phyloP scores from a whole-genome alignment of 129 eudicot species.

The Lactuca sativa region DNA sequence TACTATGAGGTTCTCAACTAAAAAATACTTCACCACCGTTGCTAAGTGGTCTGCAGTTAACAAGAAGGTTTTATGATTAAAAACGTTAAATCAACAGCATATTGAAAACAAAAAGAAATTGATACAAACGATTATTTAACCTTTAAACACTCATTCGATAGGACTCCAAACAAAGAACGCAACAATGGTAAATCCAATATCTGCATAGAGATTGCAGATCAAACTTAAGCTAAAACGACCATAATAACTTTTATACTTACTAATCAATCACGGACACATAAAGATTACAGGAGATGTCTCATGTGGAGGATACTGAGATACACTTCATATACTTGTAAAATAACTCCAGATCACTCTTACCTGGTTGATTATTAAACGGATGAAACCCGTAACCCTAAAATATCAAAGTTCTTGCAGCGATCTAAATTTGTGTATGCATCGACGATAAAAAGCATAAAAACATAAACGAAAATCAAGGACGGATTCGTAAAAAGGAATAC shows the following conservation, averaged over 20 bases:
- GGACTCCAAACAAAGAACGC: background rate
- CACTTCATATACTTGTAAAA: background rate
- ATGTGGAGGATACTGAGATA: background rate
- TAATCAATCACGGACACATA: conserved; percentile 6
- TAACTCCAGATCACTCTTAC: background rate
- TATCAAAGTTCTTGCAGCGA: background rate
- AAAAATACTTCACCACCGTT: background rate
- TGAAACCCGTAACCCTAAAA: conserved; percentile 14
- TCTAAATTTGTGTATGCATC: background rate
- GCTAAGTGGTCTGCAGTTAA: too few species aligned
- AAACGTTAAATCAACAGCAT: background rate
- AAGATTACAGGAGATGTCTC: background rate
- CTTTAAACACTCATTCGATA: background rate
- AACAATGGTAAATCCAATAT: conserved; percentile 3
- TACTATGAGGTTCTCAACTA: too few species aligned
- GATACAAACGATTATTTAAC: background rate
- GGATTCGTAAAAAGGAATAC: background rate
- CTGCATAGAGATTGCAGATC: conserved; percentile 1
- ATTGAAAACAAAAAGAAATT: background rate
- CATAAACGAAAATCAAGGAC: background rate
- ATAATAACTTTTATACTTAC: background rate
- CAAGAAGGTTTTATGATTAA: background rate
- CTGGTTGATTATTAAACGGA: background rate
- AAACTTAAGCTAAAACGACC: background rate
- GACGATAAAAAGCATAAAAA: background rate